A percentile compares a stretch with the other conserved stretches of the same genome.
phyloP scores from a whole-genome alignment of 169 alveolate genomes.

The Babesia bovis region DNA sequence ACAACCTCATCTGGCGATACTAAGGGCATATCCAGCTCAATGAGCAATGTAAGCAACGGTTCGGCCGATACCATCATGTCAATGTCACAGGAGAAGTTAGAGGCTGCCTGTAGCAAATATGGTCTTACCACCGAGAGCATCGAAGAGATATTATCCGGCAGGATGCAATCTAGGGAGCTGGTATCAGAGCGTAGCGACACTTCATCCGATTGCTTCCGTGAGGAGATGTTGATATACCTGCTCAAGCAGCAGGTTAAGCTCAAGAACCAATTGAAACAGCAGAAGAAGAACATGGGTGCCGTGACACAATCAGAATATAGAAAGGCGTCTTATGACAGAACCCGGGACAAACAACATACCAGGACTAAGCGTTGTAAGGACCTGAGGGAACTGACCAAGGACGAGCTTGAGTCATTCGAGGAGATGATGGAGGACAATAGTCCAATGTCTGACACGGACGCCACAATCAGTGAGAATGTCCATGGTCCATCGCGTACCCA shows the following conservation, averaged over 20 bases:
- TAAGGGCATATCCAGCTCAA: neutral
- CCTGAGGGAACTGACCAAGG: conserved; percentile 1
- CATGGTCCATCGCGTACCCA: neutral
- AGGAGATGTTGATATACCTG: conserved; percentile 30
- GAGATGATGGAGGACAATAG: conserved; percentile 4
- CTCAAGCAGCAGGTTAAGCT: conserved; percentile 27
- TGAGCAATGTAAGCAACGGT: neutral
- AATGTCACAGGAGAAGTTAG: neutral
- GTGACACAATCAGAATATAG: neutral
- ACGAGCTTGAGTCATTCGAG: conserved; percentile 1
- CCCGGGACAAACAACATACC: neutral
- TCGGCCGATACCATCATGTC: neutral
- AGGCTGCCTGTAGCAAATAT: conserved; percentile 11
- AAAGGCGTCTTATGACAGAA: no score
- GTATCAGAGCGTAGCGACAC: neutral
- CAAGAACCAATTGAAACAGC: conserved; percentile 1
- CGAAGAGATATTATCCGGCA: conserved; percentile 23
- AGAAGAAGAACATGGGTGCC: neutral
- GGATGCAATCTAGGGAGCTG: neutral
- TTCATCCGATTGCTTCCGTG: conserved; percentile 19
- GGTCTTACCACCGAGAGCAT: conserved; percentile 16
- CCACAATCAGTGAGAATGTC: neutral
- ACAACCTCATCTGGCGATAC: neutral
- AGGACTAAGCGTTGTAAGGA: neutral
- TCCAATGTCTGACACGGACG: neutral